Evolutionary conservation across 352 stramenopile genomes (phyloP).

Genomic region (Phytophthora crassamura): DNA sequence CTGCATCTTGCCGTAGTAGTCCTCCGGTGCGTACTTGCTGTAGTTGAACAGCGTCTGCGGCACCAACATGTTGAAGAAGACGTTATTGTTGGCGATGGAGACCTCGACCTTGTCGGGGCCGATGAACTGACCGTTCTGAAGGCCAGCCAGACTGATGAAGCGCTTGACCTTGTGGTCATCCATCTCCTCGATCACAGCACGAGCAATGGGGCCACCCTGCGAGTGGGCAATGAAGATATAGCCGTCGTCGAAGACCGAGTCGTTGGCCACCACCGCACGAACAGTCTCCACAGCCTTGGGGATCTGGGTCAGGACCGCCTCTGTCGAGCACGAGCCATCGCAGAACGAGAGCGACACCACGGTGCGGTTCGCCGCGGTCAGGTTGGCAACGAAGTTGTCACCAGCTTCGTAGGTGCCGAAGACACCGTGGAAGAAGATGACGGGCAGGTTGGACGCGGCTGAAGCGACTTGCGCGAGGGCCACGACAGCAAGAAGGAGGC

Average conservation of each 20-base stretch:
- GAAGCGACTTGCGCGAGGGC: constrained; percentile 7
- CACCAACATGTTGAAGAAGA: constrained; percentile 23
- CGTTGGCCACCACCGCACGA: constrained; percentile 26
- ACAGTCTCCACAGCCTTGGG: constrained; percentile 38
- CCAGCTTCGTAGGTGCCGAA: constrained; percentile 21
- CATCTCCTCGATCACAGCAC: constrained; percentile 51
- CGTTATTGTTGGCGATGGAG: constrained; percentile 12
- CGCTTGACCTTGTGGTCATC: constrained; percentile 49
- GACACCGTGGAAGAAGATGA: constrained; percentile 51
- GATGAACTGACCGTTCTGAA: constrained; percentile 55
- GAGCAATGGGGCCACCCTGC: constrained; percentile 39
- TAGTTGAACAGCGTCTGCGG: constrained; percentile 31
- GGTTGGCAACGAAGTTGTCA: constrained; percentile 28
- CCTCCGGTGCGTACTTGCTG: constrained; percentile 11
- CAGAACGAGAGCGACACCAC: constrained; percentile 44
- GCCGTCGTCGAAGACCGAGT: constrained; percentile 38
- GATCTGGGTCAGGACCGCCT: constrained; percentile 33
- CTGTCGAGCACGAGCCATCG: constrained; percentile 25
- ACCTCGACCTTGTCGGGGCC: constrained; percentile 31
- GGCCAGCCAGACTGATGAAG: constrained; percentile 49
- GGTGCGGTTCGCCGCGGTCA: constrained; percentile 31
- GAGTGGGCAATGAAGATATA: constrained; percentile 59
- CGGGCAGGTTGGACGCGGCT: constrained; percentile 26
- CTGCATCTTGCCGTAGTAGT: constrained; percentile 39
- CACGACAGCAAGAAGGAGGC: constrained; percentile 16